phyloP scores from a whole-genome alignment of 345 rosid genomes.

The Eutrema heterophyllum region DNA sequence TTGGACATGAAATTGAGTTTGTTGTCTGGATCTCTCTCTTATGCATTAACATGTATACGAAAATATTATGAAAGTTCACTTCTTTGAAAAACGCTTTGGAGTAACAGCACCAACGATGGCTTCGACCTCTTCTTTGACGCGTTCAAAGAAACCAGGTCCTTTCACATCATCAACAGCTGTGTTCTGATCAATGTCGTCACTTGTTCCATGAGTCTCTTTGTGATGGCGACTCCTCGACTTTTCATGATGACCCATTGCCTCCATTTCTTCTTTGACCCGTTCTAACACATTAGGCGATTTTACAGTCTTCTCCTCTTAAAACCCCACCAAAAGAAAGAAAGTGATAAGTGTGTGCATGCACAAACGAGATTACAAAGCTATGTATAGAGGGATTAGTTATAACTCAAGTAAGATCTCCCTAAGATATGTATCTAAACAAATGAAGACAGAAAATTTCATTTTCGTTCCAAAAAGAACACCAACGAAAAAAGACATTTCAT shows the following conservation, averaged over 20 bases:
- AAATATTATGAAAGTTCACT: not conserved
- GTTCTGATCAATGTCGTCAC: conserved; percentile 38
- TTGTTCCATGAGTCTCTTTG: conserved; percentile 47
- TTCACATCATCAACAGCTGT: conserved; percentile 37
- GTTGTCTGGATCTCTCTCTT: not conserved
- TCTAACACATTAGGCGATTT: conserved; percentile 38
- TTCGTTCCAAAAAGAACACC: not conserved
- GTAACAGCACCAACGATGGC: conserved; percentile 40
- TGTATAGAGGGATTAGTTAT: too few species aligned
- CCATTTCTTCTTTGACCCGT: conserved; percentile 46
- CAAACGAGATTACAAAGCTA: too few species aligned
- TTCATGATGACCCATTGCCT: conserved; percentile 34
- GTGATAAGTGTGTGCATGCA: too few species aligned
- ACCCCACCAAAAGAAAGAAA: not conserved
- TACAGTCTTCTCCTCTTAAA: conserved; percentile 27
- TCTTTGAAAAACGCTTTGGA: conserved; percentile 32
- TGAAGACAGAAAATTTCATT: not conserved
- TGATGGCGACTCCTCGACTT: conserved; percentile 34
- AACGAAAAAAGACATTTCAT: not conserved
- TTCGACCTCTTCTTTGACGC: conserved; percentile 53
- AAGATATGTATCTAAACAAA: not conserved
- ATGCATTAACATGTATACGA: not conserved
- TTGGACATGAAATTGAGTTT: not conserved
- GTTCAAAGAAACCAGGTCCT: conserved; percentile 41
- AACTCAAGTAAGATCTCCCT: too few species aligned